These are phyloP conservation scores for Coelastrella sp. DNA, from an alignment of 139 green algal species.

Conservation along the genomic window DNA sequence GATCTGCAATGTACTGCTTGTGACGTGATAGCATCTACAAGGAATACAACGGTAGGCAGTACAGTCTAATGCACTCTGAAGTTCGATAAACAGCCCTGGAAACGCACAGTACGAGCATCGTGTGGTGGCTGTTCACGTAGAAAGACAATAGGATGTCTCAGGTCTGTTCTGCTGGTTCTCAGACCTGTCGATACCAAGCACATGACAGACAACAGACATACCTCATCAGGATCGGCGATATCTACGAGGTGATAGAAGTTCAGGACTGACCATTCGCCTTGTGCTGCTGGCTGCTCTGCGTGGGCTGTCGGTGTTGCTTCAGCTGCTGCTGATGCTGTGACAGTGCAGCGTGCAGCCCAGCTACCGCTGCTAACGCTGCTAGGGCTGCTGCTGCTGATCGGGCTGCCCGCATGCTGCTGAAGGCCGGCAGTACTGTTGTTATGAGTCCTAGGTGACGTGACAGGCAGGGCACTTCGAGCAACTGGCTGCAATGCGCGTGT, in stretches of 20 bases:
- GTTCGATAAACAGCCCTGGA: no score
- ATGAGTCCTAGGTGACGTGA: background rate
- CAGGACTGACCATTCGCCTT: constrained; percentile 72
- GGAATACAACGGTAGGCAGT: no score
- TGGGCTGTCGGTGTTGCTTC: background rate
- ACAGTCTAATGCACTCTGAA: no score
- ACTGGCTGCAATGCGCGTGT: background rate
- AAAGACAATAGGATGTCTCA: no score
- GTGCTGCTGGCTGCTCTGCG: constrained; percentile 26
- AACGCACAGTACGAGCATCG: no score
- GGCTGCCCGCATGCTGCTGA: background rate
- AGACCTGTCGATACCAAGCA: background rate
- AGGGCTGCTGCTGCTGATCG: background rate
- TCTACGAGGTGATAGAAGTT: constrained; percentile 97
- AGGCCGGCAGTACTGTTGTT: background rate
- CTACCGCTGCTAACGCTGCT: constrained; percentile 17
- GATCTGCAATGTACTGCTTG: constrained; percentile 48
- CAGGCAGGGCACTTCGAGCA: background rate
- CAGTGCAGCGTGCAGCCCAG: background rate
- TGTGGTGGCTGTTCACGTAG: no score
- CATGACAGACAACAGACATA: constrained; percentile 25
- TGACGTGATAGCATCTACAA: constrained; percentile 62
- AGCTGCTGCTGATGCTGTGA: constrained; percentile 12
- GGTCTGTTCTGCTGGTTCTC: no score
- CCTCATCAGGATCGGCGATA: constrained; percentile 74